Evolutionary conservation across 169 alveolate genomes (phyloP).

Genomic region (Perkinsus olseni): DNA sequence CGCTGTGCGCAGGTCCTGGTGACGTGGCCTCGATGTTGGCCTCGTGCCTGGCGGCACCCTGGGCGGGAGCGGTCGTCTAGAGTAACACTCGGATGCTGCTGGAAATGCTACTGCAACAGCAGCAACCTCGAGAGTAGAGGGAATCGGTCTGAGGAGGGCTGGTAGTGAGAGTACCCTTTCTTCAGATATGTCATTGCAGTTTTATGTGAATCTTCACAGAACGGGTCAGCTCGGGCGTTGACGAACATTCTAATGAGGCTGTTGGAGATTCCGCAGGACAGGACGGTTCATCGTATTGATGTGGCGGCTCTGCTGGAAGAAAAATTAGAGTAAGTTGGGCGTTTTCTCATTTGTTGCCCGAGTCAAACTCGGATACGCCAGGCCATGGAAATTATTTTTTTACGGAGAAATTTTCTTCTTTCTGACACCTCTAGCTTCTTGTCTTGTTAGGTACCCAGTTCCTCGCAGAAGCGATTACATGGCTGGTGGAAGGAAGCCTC

Average conservation of each 20-base stretch:
- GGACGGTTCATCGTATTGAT: neutral
- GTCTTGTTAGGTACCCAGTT: neutral
- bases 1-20: neutral
- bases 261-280: conserved; percentile 10
- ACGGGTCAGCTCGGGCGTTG: neutral
- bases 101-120: neutral
- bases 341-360: too few relatives aligned
- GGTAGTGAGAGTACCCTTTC: neutral
- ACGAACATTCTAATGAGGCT: conserved; percentile 6
- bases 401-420: neutral
- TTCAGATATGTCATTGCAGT: neutral
- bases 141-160: neutral
- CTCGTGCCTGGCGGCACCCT: neutral
- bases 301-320: neutral
- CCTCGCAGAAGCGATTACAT: neutral
- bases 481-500: conserved; percentile 7
- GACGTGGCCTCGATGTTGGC: neutral
- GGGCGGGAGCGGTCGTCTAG: neutral
- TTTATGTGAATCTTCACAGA: neutral
- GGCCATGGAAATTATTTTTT: neutral
- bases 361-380: neutral
- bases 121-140: neutral
- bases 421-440: neutral
- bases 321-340: neutral
- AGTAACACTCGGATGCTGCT: neutral